Conservation (phyloP, 192 early-diverging fungal genomes). For the Chytriomyces confervae region DNA sequence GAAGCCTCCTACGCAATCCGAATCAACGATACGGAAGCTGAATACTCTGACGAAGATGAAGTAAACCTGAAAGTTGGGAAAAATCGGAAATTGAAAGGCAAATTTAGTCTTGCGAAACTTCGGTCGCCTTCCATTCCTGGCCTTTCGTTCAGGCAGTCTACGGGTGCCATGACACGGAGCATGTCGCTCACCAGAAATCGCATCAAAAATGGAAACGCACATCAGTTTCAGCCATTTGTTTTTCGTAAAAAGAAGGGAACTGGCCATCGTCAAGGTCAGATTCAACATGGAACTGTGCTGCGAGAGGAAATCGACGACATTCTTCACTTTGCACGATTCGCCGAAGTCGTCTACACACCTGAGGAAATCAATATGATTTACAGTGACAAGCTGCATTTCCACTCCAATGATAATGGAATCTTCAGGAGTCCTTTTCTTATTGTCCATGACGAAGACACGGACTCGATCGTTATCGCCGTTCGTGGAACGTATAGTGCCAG, state of each 20-base stretch:
- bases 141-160: neutral
- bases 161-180: neutral
- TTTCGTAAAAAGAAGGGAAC: conserved; percentile 4
- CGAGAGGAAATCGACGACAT: conserved; percentile 48
- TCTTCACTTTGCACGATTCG: conserved; percentile 47
- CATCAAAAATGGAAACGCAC: neutral
- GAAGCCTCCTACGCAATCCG: neutral
- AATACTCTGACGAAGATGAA: neutral
- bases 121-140: conserved; percentile 8
- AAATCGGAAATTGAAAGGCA: neutral
- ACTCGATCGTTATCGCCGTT: conserved; percentile 49
- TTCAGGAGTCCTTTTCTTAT: conserved; percentile 51
- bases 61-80: neutral
- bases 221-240: conserved; percentile 6
- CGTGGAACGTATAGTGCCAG: conserved; percentile 49
- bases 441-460: conserved; percentile 43
- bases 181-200: neutral
- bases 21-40: neutral
- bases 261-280: neutral
- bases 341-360: conserved; percentile 47
- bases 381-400: conserved; percentile 21
- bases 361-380: conserved; percentile 33
- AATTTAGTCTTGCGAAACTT: conserved; percentile 10
- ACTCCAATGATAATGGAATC: conserved; percentile 38
- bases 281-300: conserved; percentile 25